Percentiles rank a stretch among this genome's conserved stretches.
Evolutionary conservation across 768 basidiomycete species (phyloP).

Genomic region (Hortiboletus campestris): DNA sequence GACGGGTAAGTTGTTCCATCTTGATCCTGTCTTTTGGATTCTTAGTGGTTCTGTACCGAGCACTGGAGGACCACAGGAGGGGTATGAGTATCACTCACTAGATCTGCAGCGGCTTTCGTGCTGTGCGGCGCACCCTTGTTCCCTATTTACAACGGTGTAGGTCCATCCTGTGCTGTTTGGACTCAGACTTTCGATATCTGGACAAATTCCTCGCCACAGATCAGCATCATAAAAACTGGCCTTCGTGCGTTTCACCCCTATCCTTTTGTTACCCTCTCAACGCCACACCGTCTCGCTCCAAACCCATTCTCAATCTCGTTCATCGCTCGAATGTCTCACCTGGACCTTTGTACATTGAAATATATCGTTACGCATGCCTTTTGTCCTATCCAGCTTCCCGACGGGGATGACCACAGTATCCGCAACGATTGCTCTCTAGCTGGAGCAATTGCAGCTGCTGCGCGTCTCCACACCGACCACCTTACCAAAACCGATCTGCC

Average conservation of each 20-base stretch:
- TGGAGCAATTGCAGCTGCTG: slow-evolving; percentile 15
- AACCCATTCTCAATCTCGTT: background rate
- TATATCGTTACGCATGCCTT: slow-evolving; percentile 45
- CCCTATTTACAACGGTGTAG: no score
- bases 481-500: slow-evolving; percentile 3
- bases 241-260: background rate
- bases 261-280: background rate
- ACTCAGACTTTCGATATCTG: background rate
- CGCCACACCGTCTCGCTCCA: no score
- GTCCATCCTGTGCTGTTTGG: slow-evolving; percentile 16
- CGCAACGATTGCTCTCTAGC: slow-evolving; percentile 30
- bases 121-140: no score
- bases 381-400: slow-evolving; percentile 40
- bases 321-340: background rate
- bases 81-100: no score
- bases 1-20: no score
- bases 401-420: slow-evolving; percentile 32
- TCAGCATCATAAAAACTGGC: background rate
- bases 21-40: no score
- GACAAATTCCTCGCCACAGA: background rate
- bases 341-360: slow-evolving; percentile 1
- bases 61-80: no score
- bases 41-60: no score
- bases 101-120: no score
- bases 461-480: slow-evolving; percentile 15